phyloP scores from a whole-genome alignment of 2,329 filamentous ascomycete genomes.

The Knoxdaviesia proteae region DNA sequence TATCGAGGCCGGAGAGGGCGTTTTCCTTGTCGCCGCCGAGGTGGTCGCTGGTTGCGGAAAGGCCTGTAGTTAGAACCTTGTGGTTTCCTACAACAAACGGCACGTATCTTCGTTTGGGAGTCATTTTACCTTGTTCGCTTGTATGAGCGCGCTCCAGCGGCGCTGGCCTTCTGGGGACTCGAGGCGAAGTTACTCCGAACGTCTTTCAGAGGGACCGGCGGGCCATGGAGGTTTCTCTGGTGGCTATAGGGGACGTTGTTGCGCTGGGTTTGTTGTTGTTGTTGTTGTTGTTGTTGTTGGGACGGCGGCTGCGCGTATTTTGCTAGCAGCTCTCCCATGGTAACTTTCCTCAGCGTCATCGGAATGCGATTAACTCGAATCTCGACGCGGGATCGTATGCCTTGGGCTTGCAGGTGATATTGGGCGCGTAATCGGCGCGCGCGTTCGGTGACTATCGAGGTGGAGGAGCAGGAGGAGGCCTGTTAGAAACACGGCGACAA shows the following conservation, averaged over 20 bases:
- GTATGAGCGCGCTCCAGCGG: too few species aligned
- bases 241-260: too few species aligned
- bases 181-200: neutral
- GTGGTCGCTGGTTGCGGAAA: conserved; percentile 9
- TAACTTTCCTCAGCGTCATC: conserved; percentile 52
- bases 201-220: conserved; percentile 26
- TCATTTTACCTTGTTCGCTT: too few species aligned
- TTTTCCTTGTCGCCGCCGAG: conserved; percentile 60
- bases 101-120: too few species aligned
- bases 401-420: conserved; percentile 73
- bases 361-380: conserved; percentile 89
- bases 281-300: conserved; percentile 24
- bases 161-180: too few species aligned
- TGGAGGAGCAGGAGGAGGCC: neutral
- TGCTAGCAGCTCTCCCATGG: conserved; percentile 55
- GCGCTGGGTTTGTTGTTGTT: conserved; percentile 10
- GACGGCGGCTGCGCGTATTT: too few species aligned
- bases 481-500: conserved; percentile 5
- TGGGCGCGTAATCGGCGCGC: conserved; percentile 74
- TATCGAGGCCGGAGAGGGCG: conserved; percentile 32
- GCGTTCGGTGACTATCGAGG: conserved; percentile 53
- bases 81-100: too few species aligned
- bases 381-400: conserved; percentile 68
- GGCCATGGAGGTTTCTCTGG: too few species aligned
- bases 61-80: too few species aligned